phyloP scores from a whole-genome alignment of 768 basidiomycete genomes.

The Leucocoprinus birnbaumii region DNA sequence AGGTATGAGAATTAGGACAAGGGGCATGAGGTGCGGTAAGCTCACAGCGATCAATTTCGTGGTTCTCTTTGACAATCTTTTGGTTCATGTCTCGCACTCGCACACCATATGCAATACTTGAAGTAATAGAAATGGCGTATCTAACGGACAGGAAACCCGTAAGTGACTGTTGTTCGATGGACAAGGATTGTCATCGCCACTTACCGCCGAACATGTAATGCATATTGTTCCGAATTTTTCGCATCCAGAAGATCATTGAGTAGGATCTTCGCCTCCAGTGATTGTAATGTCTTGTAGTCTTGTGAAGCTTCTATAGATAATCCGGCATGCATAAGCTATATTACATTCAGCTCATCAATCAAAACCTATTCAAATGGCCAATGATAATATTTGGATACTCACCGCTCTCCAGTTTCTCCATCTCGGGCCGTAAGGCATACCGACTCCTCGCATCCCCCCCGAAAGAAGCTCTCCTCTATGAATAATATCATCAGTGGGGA shows the following conservation, averaged over 20 bases:
- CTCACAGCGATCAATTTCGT: constrained; percentile 21
- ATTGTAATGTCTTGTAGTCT: constrained; percentile 21
- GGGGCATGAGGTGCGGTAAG: constrained; percentile 6
- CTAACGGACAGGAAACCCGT: constrained; percentile 14
- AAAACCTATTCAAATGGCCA: constrained; percentile 4
- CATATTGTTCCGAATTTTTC: constrained; percentile 13
- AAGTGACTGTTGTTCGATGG: neutral
- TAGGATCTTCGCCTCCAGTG: constrained; percentile 20
- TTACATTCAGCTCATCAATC: neutral
- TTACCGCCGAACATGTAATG: constrained; percentile 18
- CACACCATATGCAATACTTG: constrained; percentile 22
- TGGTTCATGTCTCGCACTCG: constrained; percentile 21
- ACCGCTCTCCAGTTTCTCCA: constrained; percentile 33
- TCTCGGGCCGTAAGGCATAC: constrained; percentile 27
- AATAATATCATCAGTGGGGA: neutral
- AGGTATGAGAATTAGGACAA: neutral
- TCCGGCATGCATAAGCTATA: constrained; percentile 23
- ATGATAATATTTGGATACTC: constrained; percentile 8
- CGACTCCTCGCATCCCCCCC: constrained; percentile 28
- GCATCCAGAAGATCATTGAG: constrained; percentile 19
- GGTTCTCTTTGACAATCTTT: constrained; percentile 19
- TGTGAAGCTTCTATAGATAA: constrained; percentile 22
- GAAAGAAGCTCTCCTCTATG: constrained; percentile 27
- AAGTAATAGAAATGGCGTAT: constrained; percentile 21
- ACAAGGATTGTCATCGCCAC: neutral